A percentile compares a stretch with the other conserved stretches of the same genome.
Conservation (phyloP, 1,284 basidiomycete species). For the Lentinula novae-zelandiae region DNA sequence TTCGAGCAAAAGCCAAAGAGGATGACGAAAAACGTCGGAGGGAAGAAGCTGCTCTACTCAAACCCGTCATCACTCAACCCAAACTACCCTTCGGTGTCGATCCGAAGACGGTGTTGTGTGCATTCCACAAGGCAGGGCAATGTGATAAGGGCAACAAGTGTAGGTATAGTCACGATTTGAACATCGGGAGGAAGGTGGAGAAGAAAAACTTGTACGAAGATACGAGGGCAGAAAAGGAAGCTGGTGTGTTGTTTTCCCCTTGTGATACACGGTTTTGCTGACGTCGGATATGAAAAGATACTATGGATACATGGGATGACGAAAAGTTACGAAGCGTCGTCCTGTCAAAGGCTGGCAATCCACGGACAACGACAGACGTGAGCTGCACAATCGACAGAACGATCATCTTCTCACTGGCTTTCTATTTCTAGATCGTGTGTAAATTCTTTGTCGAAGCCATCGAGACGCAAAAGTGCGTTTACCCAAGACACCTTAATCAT, state of each 20-base stretch:
- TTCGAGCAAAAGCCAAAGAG: slow-evolving; percentile 72
- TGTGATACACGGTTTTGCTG: background rate
- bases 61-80: slow-evolving; percentile 57
- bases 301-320: slow-evolving; percentile 99
- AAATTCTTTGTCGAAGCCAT: slow-evolving; percentile 97
- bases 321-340: slow-evolving; percentile 89
- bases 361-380: slow-evolving; percentile 89
- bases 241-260: slow-evolving; percentile 45
- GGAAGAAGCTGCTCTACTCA: slow-evolving; percentile 81
- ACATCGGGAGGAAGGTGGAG: slow-evolving; percentile 89
- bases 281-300: slow-evolving; percentile 51
- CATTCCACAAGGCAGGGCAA: slow-evolving; percentile 83
- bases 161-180: slow-evolving; percentile 93
- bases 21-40: slow-evolving; percentile 85
- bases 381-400: slow-evolving; percentile 21
- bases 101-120: slow-evolving; percentile 89
- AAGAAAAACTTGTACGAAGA: slow-evolving; percentile 98
- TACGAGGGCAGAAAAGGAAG: slow-evolving; percentile 74
- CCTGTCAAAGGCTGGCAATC: slow-evolving; percentile 86
- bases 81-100: slow-evolving; percentile 96
- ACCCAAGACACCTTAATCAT: no score
- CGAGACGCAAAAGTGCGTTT: slow-evolving; percentile 75
- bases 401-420: background rate
- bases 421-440: slow-evolving; percentile 79
- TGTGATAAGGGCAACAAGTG: slow-evolving; percentile 92